Evolutionary conservation across 176 grass and related monocot species (phyloP), one percentile per base, ranked within the genome.

Genomic region (Aegilops longissima): DNA sequence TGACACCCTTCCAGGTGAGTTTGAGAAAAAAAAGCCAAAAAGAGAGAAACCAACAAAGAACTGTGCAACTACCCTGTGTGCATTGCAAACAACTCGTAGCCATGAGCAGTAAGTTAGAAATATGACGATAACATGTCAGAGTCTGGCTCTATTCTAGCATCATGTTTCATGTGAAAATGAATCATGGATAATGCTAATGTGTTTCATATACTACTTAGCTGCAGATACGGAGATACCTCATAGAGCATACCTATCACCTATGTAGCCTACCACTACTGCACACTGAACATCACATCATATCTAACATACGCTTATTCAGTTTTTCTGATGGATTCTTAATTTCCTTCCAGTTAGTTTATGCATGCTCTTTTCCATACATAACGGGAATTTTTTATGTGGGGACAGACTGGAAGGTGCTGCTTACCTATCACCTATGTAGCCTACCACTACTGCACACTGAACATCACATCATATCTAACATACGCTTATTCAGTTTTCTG

Each of bases 151-250:
- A 84, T 44, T 23, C 20, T 34, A 65, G 11, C 8, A 52, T 16
- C 67, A 85, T 54, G 23, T 73, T 73, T 25, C 12, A 76, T 58
- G 17, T 56, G 18, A 54, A 76, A 85, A 39, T 75, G 1, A 80
- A 89, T 79, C 42, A 73, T 61, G 40, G 5, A 73, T 39, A 84
- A 79, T 54, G 40, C 14, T 54, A 66, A 18, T 80, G 31, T 18
- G 66, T 42, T 86, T 27, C 20, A 58, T 23, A 56, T 59, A 74
- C 38, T 38, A 74, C 17, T 65, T 52, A 54, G 59, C 33, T 80
- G 56, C 10, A 13, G 35, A 18, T 24, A 24, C 31, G 66, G 7
- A 9, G 36, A 84, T 33, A 58, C 42, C 16, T 31, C 5, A 66
- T 65, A 54, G 0, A 54, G 51, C 51, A 2, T 54, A 18, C 51